Base-by-base conservation (phyloP, 2,329 filamentous ascomycete species). In the Nemania abortiva region DNA sequence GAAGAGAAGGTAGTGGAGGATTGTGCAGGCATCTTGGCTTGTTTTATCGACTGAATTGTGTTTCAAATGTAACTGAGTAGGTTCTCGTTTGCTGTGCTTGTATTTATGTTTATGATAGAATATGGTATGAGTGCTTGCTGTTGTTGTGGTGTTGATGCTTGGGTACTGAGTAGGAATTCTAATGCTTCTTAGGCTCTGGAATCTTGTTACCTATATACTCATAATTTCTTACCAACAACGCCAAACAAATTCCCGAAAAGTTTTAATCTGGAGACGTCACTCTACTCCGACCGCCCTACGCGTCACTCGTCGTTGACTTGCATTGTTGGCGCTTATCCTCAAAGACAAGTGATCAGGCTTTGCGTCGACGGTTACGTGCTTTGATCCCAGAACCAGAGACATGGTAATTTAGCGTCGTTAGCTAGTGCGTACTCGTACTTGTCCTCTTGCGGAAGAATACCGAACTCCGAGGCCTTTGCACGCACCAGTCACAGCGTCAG, bases 401-500 rank as follows among this genome's bases (percentile, higher is more conserved):
- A 49, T 56, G 22, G 27, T 15, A 58, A 2, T 1, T 49, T 31
- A 66, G 49, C 49, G 18, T 49, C 20, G 53, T 59, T 60, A 34
- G 22, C 24, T 42, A 18, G 11, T 55, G n/a, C 59, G 24, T 63
- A 53, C 2, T 27, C 55, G 45, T 39, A 45, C 69, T 54, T 68
- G n/a, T 18, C 70, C 49, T 2, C 6, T 62, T 69, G 4, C 10
- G 69, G 49, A 50, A 72, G 63, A 67, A 67, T 60, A 34, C 74
- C 74, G 74, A 73, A 66, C 31, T 50, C 73, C 72, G 71, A 70
- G n/a, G 1, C 2, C 13, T 3, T 6, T 13, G 24, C 7, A 10
- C 47, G 13, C 11, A 65, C 74, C 72, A 75, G 72, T 76, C 53
- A 74, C 15, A 58, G 13, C 29, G 54, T 45, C 9, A 39, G 45